phyloP scores from a whole-genome alignment of 805 yeast genomes.

The Isabelozyma gotoi region DNA sequence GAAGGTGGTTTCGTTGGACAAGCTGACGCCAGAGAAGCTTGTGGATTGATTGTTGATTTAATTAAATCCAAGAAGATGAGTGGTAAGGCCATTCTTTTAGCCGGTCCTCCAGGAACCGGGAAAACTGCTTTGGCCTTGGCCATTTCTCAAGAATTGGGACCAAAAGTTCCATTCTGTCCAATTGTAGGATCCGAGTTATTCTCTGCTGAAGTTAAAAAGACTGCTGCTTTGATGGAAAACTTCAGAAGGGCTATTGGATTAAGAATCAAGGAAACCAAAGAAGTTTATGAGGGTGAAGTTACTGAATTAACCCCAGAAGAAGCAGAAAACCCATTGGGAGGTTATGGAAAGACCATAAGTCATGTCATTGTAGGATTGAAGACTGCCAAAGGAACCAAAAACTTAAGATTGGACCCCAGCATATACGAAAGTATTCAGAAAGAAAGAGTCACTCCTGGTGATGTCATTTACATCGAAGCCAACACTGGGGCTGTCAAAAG shows the following conservation, averaged over 20 bases:
- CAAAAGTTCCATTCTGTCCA: conserved; percentile 97
- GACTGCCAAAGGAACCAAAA: conserved; percentile 89
- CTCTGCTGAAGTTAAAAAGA: conserved; percentile 95
- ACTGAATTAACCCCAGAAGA: conserved; percentile 95
- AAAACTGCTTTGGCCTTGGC: conserved; percentile 97
- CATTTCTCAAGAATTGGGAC: conserved; percentile 92
- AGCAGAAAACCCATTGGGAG: conserved; percentile 94
- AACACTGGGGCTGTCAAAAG: conserved; percentile 97
- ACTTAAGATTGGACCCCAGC: conserved; percentile 83
- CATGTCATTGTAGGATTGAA: conserved; percentile 94
- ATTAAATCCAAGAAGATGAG: conserved; percentile 90
- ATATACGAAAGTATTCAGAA: conserved; percentile 93
- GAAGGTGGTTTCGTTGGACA: conserved; percentile 92
- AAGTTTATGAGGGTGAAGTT: conserved; percentile 97
- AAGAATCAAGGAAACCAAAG: conserved; percentile 94
- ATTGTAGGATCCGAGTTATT: conserved; percentile 93
- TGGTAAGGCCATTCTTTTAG: conserved; percentile 92
- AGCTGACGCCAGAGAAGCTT: conserved; percentile 77
- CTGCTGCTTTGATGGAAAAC: conserved; percentile 94
- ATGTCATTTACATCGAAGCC: conserved; percentile 94
- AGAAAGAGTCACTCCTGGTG: conserved; percentile 93
- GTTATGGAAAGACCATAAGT: conserved; percentile 94
- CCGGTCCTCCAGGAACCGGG: conserved; percentile 99
- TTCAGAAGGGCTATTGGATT: conserved; percentile 95
- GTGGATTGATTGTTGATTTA: conserved; percentile 92